Percentiles rank a stretch among this genome's conserved stretches.
These are phyloP conservation scores for Aspergillus nomiae DNA, from an alignment of 2,329 filamentous ascomycete genomes.

Conservation along the genomic window DNA sequence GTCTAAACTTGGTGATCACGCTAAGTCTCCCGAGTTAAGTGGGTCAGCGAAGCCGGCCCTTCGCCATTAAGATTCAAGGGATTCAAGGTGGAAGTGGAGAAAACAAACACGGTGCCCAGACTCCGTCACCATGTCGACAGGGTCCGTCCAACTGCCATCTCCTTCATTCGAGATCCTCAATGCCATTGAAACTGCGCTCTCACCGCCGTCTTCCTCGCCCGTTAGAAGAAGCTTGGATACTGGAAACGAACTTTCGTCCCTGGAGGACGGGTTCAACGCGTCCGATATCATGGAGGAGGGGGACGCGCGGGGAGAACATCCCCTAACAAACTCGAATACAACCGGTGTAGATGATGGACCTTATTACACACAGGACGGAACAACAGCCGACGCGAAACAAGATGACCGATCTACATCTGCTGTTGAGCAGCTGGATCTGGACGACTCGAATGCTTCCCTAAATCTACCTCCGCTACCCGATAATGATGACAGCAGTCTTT, in stretches of 20 bases:
- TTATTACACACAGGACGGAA: slow-evolving; percentile 20
- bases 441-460: slow-evolving; percentile 28
- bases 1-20: slow-evolving; percentile 5
- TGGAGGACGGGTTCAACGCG: slow-evolving; percentile 32
- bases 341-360: slow-evolving; percentile 17
- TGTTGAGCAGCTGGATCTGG: slow-evolving; percentile 23
- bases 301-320: slow-evolving; percentile 27
- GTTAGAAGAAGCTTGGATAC: slow-evolving; percentile 37
- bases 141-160: slow-evolving; percentile 16
- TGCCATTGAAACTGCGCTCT: slow-evolving; percentile 23
- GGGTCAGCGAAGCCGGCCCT: neutral
- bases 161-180: slow-evolving; percentile 23
- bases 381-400: slow-evolving; percentile 16
- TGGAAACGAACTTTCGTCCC: slow-evolving; percentile 32
- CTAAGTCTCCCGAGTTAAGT: slow-evolving; percentile 7
- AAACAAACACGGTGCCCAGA: slow-evolving; percentile 29
- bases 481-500: slow-evolving; percentile 36
- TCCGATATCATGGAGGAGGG: slow-evolving; percentile 32
- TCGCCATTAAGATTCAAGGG: slow-evolving; percentile 2
- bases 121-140: slow-evolving; percentile 37
- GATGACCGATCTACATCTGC: slow-evolving; percentile 21
- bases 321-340: slow-evolving; percentile 24
- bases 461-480: slow-evolving; percentile 36
- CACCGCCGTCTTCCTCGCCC: slow-evolving; percentile 27
- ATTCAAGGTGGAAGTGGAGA: slow-evolving; percentile 23